phyloP scores from a whole-genome alignment of 1,284 basidiomycete genomes.

The Tetrapyrgos nigripes region DNA sequence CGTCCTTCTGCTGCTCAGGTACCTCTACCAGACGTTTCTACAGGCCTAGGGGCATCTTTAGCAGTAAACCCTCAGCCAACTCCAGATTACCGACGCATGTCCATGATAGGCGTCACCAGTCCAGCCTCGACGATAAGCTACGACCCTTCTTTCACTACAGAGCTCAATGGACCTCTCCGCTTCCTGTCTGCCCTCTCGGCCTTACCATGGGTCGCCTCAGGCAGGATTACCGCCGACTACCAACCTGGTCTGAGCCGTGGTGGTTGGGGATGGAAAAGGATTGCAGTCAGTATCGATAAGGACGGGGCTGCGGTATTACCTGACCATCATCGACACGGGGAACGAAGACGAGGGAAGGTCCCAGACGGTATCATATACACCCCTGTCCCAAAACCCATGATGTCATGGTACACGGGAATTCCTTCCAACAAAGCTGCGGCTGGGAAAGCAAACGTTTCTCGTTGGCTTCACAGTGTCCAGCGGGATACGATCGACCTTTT shows the following conservation, averaged over 20 bases:
- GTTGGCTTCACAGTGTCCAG: background rate
- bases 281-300: background rate
- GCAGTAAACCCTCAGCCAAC: conserved; percentile 14
- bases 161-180: conserved; percentile 11
- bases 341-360: background rate
- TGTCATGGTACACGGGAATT: conserved; percentile 17
- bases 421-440: background rate
- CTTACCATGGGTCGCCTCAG: conserved; percentile 16
- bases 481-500: conserved; percentile 11
- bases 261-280: conserved; percentile 6
- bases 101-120: conserved; percentile 7
- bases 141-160: conserved; percentile 17
- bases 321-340: background rate
- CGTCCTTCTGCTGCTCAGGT: background rate
- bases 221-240: conserved; percentile 17
- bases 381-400: conserved; percentile 13
- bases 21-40: background rate
- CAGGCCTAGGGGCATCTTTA: conserved; percentile 1
- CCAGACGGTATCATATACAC: conserved; percentile 14
- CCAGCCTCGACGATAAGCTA: conserved; percentile 3
- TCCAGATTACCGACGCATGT: conserved; percentile 19
- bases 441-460: background rate
- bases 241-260: conserved; percentile 12
- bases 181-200: conserved; percentile 8
- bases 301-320: background rate